A percentile compares a stretch with the other conserved stretches of the same genome.
Conservation (phyloP, 2,329 filamentous ascomycete genomes). For the Biscogniauxia marginata region DNA sequence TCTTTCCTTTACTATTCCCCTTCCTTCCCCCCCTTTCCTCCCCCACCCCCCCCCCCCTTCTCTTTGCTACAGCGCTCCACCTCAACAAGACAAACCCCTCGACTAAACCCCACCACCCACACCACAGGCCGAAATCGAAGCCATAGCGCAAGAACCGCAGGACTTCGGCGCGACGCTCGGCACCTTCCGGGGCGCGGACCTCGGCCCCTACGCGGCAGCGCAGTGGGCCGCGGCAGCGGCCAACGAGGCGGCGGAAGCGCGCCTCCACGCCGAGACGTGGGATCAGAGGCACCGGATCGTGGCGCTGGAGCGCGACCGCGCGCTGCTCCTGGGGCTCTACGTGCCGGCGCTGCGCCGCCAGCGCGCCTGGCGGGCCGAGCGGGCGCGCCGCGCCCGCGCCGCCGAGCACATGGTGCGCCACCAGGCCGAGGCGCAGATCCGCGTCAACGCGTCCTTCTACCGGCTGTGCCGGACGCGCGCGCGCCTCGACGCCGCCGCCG, state of each 20-base stretch:
- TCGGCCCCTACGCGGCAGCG: conserved; percentile 3
- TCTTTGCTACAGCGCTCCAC: too few species aligned
- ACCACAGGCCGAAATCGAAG: conserved; percentile 22
- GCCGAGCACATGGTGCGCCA: not conserved
- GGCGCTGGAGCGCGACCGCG: conserved; percentile 2
- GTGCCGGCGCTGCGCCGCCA: conserved; percentile 5
- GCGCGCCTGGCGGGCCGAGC: not conserved
- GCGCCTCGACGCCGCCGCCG: not conserved
- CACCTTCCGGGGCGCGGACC: not conserved
- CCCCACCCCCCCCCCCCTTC: not conserved
- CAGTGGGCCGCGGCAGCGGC: conserved; percentile 10
- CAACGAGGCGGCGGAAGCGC: conserved; percentile 4
- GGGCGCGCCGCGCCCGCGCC: conserved; percentile 2
- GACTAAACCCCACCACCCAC: too few species aligned
- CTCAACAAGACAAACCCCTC: too few species aligned
- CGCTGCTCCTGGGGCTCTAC: not conserved
- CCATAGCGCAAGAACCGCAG: not conserved
- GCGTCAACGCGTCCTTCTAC: not conserved
- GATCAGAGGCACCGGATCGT: conserved; percentile 5
- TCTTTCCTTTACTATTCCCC: not conserved
- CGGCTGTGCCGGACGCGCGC: not conserved
- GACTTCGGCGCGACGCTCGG: not conserved
- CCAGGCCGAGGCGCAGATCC: not conserved
- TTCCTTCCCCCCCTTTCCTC: not conserved
- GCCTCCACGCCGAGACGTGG: conserved; percentile 8